Evolutionary conservation across 805 yeast species (phyloP).

Genomic region (Suhomyces tanzawaensis): DNA sequence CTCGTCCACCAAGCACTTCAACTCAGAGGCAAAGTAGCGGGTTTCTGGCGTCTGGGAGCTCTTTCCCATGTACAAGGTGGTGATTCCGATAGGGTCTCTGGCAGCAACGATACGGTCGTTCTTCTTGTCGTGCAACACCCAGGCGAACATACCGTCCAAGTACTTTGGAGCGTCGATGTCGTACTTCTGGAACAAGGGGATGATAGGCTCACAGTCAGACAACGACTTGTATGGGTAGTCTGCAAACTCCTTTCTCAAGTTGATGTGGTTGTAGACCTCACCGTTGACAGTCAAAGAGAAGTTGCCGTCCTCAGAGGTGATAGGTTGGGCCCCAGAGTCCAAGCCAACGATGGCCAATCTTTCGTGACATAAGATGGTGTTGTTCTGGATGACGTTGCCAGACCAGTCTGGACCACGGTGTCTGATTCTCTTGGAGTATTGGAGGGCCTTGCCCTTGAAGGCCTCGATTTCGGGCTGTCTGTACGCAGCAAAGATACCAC

Average conservation of each 20-base stretch:
- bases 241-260: conserved; percentile 70
- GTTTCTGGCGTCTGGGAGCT: conserved; percentile 66
- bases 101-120: conserved; percentile 92
- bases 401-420: conserved; percentile 99
- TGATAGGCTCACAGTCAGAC: conserved; percentile 96
- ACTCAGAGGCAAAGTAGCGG: conserved; percentile 88
- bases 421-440: conserved; percentile 87
- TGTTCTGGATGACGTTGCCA: conserved; percentile 78
- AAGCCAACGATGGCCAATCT: conserved; percentile 97
- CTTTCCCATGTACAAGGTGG: conserved; percentile 94
- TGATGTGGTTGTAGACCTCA: conserved; percentile 96
- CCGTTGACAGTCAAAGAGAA: conserved; percentile 88
- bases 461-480: conserved; percentile 74
- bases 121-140: conserved; percentile 81
- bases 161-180: conserved; percentile 88
- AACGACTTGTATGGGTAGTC: conserved; percentile 80
- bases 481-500: conserved; percentile 96
- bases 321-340: conserved; percentile 98
- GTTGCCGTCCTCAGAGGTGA: conserved; percentile 73
- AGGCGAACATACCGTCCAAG: conserved; percentile 98
- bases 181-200: conserved; percentile 85
- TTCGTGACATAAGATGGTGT: conserved; percentile 87
- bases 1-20: conserved; percentile 90
- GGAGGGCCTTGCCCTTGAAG: conserved; percentile 86
- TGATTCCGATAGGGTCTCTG: conserved; percentile 97